Evolutionary conservation across 106 monocot genomes (phyloP).

Genomic region (Platanthera zijinensis): DNA sequence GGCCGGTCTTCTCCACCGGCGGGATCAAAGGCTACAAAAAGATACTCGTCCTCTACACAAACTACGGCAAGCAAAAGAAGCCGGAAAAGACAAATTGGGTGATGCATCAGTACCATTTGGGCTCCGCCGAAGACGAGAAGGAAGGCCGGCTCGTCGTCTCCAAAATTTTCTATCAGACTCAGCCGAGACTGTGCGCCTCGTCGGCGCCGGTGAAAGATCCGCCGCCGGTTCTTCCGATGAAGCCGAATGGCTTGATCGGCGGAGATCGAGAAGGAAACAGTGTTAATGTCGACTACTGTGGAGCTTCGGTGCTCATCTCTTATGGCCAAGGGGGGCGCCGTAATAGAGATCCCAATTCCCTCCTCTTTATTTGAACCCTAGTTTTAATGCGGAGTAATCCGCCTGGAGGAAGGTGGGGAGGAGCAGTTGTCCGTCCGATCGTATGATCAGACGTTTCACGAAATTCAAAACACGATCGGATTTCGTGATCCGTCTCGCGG

Average conservation of each 20-base stretch:
- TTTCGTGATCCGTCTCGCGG: no score
- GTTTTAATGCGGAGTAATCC: neutral
- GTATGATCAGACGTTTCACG: no score
- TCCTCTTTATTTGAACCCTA: neutral
- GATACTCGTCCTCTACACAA: constrained; percentile 52
- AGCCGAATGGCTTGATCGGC: neutral
- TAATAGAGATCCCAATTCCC: neutral
- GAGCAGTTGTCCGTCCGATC: no score
- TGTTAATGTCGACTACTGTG: constrained; percentile 21
- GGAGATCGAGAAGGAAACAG: neutral
- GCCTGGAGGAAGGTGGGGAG: no score
- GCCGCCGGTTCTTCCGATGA: neutral
- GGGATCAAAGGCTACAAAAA: constrained; percentile 19
- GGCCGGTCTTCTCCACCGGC: constrained; percentile 24
- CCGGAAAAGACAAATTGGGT: constrained; percentile 61
- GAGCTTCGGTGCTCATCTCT: constrained; percentile 18
- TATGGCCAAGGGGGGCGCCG: constrained; percentile 23
- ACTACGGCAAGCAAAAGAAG: constrained; percentile 47
- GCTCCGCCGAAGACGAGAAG: constrained; percentile 39
- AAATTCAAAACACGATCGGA: no score
- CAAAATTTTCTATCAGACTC: constrained; percentile 50
- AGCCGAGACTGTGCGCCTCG: constrained; percentile 40
- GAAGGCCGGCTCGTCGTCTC: constrained; percentile 38
- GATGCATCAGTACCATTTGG: constrained; percentile 36
- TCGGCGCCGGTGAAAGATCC: neutral